Conservation (phyloP, 2,329 filamentous ascomycete species). For the Paecilomyces dactylethromorphus region DNA sequence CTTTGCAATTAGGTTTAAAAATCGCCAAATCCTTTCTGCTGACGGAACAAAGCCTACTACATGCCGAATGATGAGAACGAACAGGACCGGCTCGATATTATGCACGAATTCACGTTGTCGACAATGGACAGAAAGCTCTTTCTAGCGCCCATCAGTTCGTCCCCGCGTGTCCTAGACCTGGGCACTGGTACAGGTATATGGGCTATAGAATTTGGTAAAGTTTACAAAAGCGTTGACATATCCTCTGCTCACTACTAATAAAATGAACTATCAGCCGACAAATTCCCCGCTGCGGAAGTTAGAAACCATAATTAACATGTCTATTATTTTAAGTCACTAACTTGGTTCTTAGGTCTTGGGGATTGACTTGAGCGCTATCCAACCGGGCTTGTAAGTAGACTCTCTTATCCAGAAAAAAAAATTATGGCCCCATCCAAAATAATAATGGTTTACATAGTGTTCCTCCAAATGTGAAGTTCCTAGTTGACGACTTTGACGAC, state of each 20-base stretch:
- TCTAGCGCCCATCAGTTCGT: neutral
- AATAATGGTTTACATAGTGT: slow-evolving; percentile 20
- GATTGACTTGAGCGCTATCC: slow-evolving; percentile 2
- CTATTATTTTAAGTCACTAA: neutral
- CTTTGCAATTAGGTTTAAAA: too few species aligned
- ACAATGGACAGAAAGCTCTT: slow-evolving; percentile 1
- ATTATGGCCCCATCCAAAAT: neutral
- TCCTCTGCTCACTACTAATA: neutral
- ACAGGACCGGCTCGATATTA: slow-evolving; percentile 2
- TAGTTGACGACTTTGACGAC: slow-evolving; percentile 52
- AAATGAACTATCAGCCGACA: slow-evolving; percentile 16
- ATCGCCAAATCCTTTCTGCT: neutral
- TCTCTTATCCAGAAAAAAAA: neutral
- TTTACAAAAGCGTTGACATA: neutral
- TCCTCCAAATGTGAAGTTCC: slow-evolving; percentile 49
- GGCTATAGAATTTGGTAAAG: slow-evolving; percentile 3
- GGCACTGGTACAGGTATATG: slow-evolving; percentile 4
- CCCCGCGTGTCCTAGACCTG: slow-evolving; percentile 1
- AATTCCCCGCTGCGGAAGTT: slow-evolving; percentile 18
- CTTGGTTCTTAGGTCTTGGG: neutral
- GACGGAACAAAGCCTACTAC: neutral
- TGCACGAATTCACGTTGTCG: slow-evolving; percentile 1
- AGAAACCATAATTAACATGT: neutral
- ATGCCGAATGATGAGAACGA: slow-evolving; percentile 6
- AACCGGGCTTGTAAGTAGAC: neutral